Conservation (phyloP, 2,329 filamentous ascomycete species). For the Nemania diffusa region DNA sequence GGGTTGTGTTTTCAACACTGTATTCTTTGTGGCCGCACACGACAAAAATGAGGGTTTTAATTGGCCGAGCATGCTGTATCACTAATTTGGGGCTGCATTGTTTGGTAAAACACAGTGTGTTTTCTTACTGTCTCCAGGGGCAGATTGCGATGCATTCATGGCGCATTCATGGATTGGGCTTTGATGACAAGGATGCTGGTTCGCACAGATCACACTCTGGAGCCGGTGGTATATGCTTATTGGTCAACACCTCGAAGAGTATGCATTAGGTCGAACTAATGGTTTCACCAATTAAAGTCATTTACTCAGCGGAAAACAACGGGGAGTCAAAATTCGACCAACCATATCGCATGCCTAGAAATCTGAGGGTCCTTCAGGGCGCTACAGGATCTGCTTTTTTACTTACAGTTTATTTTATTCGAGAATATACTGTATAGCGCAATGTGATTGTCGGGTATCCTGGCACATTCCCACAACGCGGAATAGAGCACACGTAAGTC, state of each 20-base stretch:
- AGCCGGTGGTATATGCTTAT: slow-evolving; percentile 16
- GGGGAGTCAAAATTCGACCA: slow-evolving; percentile 21
- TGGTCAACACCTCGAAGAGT: slow-evolving; percentile 25
- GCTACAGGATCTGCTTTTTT: slow-evolving; percentile 12
- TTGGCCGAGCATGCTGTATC: neutral
- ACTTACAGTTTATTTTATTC: neutral
- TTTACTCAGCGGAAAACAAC: neutral
- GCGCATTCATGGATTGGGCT: slow-evolving; percentile 28
- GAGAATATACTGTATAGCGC: neutral
- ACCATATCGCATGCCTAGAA: slow-evolving; percentile 7
- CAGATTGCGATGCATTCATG: slow-evolving; percentile 16
- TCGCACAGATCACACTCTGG: slow-evolving; percentile 26
- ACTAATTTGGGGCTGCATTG: no score
- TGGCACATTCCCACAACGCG: neutral
- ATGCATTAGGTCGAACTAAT: slow-evolving; percentile 27
- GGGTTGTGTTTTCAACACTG: slow-evolving; percentile 5
- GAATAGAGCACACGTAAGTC: neutral
- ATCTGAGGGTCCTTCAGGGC: slow-evolving; percentile 24
- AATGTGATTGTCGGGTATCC: slow-evolving; percentile 1
- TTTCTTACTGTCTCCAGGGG: slow-evolving; percentile 1
- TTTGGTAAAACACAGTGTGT: slow-evolving; percentile 18
- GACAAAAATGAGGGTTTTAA: neutral
- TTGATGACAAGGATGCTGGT: slow-evolving; percentile 18
- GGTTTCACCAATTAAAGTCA: slow-evolving; percentile 25
- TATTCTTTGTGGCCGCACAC: neutral